Evolutionary conservation across 2,329 filamentous ascomycete species (phyloP).

Genomic region (Aureobasidium sp.): DNA sequence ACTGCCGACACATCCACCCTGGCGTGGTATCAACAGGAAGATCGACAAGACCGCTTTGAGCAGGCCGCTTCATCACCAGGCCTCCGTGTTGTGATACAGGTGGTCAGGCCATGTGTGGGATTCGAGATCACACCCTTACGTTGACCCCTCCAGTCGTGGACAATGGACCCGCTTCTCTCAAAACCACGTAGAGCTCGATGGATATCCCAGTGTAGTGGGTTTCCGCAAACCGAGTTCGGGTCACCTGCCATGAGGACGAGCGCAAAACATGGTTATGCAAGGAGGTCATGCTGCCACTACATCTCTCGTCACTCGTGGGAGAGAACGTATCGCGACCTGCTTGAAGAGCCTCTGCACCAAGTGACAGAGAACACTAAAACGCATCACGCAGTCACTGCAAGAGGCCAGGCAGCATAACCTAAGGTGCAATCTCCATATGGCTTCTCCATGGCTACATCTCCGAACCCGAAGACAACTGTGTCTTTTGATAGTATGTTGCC

Average conservation of each 20-base stretch:
- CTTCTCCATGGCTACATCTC: no score
- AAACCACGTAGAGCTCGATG: not conserved
- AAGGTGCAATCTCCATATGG: no score
- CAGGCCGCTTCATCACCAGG: not conserved
- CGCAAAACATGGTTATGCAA: not conserved
- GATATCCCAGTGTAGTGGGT: not conserved
- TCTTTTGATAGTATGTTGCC: no score
- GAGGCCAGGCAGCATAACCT: no score
- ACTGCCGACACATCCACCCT: not conserved
- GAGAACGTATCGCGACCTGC: not conserved
- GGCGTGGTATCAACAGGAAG: not conserved
- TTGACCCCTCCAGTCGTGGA: not conserved
- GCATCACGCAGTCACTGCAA: not conserved
- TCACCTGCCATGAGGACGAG: not conserved
- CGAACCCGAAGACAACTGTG: no score
- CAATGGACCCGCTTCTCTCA: conserved; percentile 2
- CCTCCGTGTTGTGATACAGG: not conserved
- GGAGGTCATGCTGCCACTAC: not conserved
- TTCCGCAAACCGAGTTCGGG: not conserved
- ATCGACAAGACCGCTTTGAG: not conserved
- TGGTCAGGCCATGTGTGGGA: not conserved
- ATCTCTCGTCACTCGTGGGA: not conserved
- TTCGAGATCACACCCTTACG: not conserved
- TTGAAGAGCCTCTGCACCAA: not conserved
- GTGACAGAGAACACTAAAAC: not conserved